phyloP scores from a whole-genome alignment of 148 eudicot genomes.

The Nepenthes mirabilis region DNA sequence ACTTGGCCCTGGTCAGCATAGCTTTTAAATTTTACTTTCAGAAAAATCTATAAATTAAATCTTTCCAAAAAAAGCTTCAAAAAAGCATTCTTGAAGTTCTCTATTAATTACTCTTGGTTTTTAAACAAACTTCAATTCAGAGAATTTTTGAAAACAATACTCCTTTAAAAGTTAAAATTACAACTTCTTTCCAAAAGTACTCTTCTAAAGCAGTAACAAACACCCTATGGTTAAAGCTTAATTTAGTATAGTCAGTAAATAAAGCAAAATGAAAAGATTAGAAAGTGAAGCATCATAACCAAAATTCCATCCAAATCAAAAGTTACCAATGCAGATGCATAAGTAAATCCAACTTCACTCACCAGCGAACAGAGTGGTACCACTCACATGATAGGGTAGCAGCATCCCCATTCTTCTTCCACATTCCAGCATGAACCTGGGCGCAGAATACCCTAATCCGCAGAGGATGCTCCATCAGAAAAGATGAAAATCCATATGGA shows the following conservation, averaged over 20 bases:
- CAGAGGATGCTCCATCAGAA: slow-evolving; percentile 90
- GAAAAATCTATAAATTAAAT: too few species aligned
- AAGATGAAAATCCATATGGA: slow-evolving; percentile 80
- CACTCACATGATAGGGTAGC: slow-evolving; percentile 57
- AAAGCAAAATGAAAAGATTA: too few species aligned
- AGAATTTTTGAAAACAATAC: neutral
- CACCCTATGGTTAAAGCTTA: too few species aligned
- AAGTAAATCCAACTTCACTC: neutral
- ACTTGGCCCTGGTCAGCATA: too few species aligned
- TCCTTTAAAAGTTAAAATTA: neutral
- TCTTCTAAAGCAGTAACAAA: too few species aligned
- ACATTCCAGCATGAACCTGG: slow-evolving; percentile 95
- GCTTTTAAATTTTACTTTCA: too few species aligned
- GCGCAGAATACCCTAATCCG: slow-evolving; percentile 90
- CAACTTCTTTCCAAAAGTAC: neutral
- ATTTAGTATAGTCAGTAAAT: too few species aligned
- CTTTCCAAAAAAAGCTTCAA: too few species aligned
- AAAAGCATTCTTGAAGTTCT: too few species aligned
- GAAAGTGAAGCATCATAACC: too few species aligned
- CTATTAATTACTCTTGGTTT: too few species aligned
- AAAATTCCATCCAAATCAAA: neutral
- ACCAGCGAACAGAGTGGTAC: slow-evolving; percentile 94
- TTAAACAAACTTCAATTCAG: neutral
- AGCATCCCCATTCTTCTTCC: slow-evolving; percentile 94
- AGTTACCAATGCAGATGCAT: neutral